These are phyloP conservation scores for Teunomyces cretensis DNA, from an alignment of 805 yeast species.

Conservation along the genomic window DNA sequence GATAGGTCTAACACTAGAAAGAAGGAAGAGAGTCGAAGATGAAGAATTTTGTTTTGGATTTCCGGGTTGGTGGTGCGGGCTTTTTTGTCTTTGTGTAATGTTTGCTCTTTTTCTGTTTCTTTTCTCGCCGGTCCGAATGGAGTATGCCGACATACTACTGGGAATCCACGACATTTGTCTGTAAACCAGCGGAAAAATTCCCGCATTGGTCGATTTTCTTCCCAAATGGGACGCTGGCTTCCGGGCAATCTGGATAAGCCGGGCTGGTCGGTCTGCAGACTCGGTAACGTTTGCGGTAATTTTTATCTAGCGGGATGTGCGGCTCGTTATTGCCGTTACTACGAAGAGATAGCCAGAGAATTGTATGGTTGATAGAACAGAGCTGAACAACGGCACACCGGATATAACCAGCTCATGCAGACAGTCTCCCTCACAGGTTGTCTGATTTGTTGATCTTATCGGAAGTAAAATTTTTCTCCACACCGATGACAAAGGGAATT, in stretches of 20 bases:
- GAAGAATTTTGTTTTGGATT: not conserved
- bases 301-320: not conserved
- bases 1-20: not conserved
- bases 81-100: slow-evolving; percentile 3
- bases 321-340: not conserved
- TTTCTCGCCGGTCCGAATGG: not conserved
- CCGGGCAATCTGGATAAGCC: not conserved
- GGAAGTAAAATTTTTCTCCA: too few species aligned
- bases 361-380: not conserved
- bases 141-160: not conserved
- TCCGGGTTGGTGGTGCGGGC: slow-evolving; percentile 4
- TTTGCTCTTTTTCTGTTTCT: not conserved
- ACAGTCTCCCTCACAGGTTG: not conserved
- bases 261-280: not conserved
- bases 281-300: slow-evolving; percentile 1
- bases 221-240: not conserved
- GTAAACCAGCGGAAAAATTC: not conserved
- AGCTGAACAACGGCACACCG: not conserved
- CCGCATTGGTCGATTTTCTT: not conserved
- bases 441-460: too few species aligned
- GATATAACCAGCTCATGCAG: too few species aligned
- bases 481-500: too few species aligned
- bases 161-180: not conserved
- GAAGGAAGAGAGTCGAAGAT: not conserved
- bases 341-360: not conserved